phyloP scores from a whole-genome alignment of 2,329 filamentous ascomycete genomes.

The Fusarium sublunatum region DNA sequence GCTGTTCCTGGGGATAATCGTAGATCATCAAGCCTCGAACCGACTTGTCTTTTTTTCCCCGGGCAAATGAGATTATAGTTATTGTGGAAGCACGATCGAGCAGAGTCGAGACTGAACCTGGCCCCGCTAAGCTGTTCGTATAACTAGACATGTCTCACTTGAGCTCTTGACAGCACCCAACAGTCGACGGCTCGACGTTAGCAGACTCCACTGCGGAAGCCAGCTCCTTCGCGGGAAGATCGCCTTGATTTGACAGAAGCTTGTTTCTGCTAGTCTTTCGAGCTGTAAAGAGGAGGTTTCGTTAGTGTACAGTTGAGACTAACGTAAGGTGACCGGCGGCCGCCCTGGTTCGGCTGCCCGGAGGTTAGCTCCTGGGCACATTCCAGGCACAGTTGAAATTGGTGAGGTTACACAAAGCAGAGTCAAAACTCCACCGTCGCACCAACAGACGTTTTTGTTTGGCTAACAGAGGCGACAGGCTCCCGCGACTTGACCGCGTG shows the following conservation, averaged over 20 bases:
- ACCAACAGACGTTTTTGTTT: background rate
- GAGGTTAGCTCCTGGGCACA: background rate
- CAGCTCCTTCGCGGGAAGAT: background rate
- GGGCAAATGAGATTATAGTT: background rate
- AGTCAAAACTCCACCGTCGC: slow-evolving; percentile 5
- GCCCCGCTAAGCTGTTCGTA: background rate
- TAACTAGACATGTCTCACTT: slow-evolving; percentile 4
- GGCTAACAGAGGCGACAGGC: background rate
- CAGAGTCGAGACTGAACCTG: background rate
- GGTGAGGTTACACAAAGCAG: slow-evolving; percentile 9
- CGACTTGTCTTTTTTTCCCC: background rate
- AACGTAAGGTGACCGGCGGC: slow-evolving; percentile 1
- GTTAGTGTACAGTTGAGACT: background rate
- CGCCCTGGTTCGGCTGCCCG: background rate
- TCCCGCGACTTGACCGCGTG: slow-evolving; percentile 6
- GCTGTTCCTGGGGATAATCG: background rate
- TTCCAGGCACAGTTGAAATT: slow-evolving; percentile 6
- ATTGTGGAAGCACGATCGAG: too few relatives aligned
- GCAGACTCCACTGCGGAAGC: slow-evolving; percentile 6
- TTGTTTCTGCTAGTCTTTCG: slow-evolving; percentile 3
- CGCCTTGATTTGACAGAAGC: slow-evolving; percentile 9
- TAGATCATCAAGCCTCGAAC: background rate
- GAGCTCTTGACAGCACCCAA: too few relatives aligned
- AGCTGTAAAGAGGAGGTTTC: background rate
- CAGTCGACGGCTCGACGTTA: slow-evolving; percentile 2